phyloP scores from a whole-genome alignment of 306 rosid species.

The Rosa rugosa region DNA sequence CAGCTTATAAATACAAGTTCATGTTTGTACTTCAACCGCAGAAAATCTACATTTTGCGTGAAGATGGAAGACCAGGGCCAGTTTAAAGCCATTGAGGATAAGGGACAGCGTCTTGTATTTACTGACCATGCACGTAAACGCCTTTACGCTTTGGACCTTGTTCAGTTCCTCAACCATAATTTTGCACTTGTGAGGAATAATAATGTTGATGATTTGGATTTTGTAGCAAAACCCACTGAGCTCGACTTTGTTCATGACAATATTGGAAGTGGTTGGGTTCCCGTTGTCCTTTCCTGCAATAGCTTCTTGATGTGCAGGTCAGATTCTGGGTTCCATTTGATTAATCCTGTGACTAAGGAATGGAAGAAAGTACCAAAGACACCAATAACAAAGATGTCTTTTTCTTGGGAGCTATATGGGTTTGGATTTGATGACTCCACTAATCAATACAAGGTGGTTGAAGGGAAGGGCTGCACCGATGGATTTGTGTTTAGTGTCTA shows the following conservation, averaged over 20 bases:
- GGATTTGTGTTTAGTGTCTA: not conserved
- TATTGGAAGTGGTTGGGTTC: not conserved
- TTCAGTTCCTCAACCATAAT: not conserved
- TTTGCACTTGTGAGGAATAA: not conserved
- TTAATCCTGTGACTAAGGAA: not conserved
- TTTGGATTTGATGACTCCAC: not conserved
- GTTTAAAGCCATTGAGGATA: not conserved
- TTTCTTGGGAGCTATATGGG: constrained; percentile 4
- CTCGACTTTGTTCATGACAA: not conserved
- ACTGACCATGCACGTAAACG: not conserved
- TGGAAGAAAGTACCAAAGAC: not conserved
- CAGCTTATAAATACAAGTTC: no score
- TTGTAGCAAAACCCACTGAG: not conserved
- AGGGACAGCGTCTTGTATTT: not conserved
- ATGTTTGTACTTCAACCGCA: no score
- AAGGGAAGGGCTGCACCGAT: not conserved
- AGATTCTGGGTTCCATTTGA: not conserved
- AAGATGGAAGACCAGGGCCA: not conserved
- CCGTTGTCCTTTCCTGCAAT: not conserved
- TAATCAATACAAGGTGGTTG: not conserved
- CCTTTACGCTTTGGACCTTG: not conserved
- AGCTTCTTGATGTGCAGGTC: not conserved
- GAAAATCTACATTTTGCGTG: not conserved
- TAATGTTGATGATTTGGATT: not conserved
- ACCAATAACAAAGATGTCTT: not conserved